Conservation (phyloP, 2,329 filamentous ascomycete species). For the Calonectria montana region DNA sequence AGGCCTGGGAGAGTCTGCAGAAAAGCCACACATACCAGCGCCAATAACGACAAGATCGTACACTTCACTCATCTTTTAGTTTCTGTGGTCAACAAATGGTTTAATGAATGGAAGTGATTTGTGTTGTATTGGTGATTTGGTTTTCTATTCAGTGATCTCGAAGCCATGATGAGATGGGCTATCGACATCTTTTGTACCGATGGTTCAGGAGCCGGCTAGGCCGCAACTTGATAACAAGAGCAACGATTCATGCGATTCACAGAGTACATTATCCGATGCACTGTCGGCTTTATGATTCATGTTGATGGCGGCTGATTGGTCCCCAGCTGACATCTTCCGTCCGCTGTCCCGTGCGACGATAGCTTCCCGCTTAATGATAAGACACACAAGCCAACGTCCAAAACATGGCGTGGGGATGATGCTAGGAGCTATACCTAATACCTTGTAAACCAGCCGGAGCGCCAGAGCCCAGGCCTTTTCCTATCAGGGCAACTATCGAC, state of each 20-base stretch:
- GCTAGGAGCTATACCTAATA: not conserved
- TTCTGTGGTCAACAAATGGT: not conserved
- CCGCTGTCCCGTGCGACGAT: not conserved
- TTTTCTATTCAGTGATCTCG: not conserved
- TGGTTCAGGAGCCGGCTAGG: not conserved
- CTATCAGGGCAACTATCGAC: not conserved
- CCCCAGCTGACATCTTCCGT: not conserved
- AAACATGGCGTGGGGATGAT: not conserved
- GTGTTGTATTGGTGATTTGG: not conserved
- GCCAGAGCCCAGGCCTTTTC: not conserved
- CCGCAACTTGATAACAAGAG: not conserved
- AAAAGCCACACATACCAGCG: constrained; percentile 3
- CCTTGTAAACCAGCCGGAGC: not conserved
- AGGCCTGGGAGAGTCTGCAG: no score
- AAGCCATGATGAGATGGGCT: not conserved
- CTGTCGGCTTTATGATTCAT: not conserved
- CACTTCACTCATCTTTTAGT: constrained; percentile 4
- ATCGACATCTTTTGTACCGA: constrained; percentile 2
- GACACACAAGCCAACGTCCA: not conserved
- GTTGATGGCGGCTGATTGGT: not conserved
- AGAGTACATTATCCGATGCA: constrained; percentile 10
- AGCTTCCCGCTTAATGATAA: not conserved
- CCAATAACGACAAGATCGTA: constrained; percentile 17
- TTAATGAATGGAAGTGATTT: not conserved
- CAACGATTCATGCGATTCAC: not conserved